Base-by-base conservation (phyloP, 2,329 filamentous ascomycete species). In the Hymenoscyphus fraxineus region DNA sequence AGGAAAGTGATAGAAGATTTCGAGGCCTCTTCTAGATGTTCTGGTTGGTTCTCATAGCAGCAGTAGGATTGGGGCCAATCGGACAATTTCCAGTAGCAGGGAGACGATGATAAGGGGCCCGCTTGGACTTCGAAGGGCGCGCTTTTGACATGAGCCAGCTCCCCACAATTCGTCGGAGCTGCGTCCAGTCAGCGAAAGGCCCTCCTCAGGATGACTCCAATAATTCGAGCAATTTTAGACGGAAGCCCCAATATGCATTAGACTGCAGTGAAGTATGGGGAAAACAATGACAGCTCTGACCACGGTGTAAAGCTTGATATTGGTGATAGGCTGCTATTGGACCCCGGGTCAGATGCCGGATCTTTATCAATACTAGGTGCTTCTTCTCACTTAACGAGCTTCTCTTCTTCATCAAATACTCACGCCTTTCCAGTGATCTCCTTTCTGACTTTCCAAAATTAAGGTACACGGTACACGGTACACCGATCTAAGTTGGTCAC, bases 61-160 rank as follows among this genome's bases (percentile, higher is more conserved):
- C 27, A 2, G 27, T 27, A 27, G 27, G 27, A 3, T 27, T 27
- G 41, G 40, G 35, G 59, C 69, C 68, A 71, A 71, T 68, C 62
- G 65, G 65, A n/a, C 1, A 62, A 32, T 61, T 65, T 66, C 64
- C 60, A 56, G 39, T 9, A 55, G 41, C 19, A 31, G 59, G 27
- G 39, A 32, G 22, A 51, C 51, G 35, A 60, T 39, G 59, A 64
- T 60, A 59, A 55, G 22, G 58, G 63, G 51, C 57, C 61, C 66
- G 60, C 65, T 68, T 62, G 38, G 44, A 31, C 35, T 58, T 67
- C 47, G 27, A 67, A 71, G 69, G 70, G 69, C 69, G 70, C 62
- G 64, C 59, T 38, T 55, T 31, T 58, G 31, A 55, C 59, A 54
- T 56, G 13, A 32, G 10, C 15, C 47, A 12, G 1, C 51, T 19